Base-by-base conservation (phyloP, 805 yeast species). In the Barnettozyma wickerhamii region DNA sequence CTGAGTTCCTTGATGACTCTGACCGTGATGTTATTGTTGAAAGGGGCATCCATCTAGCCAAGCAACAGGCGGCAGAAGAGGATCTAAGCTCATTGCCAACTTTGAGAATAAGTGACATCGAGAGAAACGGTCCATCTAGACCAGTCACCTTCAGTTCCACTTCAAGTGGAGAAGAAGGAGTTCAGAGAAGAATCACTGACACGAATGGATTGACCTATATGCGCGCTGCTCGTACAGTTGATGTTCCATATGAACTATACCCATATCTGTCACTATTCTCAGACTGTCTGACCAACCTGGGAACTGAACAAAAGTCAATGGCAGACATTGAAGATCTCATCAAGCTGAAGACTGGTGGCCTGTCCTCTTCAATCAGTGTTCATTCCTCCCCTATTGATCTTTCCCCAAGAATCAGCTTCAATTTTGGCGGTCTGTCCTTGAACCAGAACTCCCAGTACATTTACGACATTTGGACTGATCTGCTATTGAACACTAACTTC, bases 261-360 rank as follows among this genome's bases (percentile, higher is more conserved):
- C 79, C 82, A 28, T 89, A 75, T 49, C 59, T 93, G 45, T 85
- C 96, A 0, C 59, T 93, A 33, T 93, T 85, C 63, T 68, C 83
- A 9, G 84, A 81, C 21, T 83, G 95, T 35, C 66, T 93, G 45
- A 84, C 95, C 4, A 87, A 81, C 56, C 69, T 93, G 47, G 99
- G 99, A n/a, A 91, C 99, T 2, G 58, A 66, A 7, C 54, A 62
- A 7, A 79, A 82, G 43, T 58, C 82, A 1, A 86, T 86, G 75
- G 84, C 87, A 18, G 83, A 81, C 28, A 72, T 93, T 43, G 98
- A 91, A 56, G 89, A 90, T 50, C 79, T 81, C 33, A 89, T 93
- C 50, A 86, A 83, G 55, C 67, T 81, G 37, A 71, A 74, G 41
- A 89, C 98, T 0, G 98, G 98, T 19, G 96, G 97, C 0, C 60